Conservation (phyloP, 371 early-diverging fungal genomes). For the Mortierella sp. region DNA sequence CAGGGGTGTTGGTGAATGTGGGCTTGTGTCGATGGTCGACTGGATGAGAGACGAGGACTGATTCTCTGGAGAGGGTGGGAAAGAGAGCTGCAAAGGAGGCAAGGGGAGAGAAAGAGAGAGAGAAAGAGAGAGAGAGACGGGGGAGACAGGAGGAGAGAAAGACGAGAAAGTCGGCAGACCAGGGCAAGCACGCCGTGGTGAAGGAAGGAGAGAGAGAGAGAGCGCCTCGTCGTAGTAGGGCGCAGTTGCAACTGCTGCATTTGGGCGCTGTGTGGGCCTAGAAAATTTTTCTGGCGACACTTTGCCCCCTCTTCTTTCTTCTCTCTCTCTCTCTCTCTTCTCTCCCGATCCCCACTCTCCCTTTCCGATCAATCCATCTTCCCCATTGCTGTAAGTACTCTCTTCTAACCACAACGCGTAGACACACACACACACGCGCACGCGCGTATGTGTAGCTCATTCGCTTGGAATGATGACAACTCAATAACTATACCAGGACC, state of each 20-base stretch:
- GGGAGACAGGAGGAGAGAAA: background rate
- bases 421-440: too few species aligned
- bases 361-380: background rate
- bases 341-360: background rate
- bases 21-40: too few species aligned
- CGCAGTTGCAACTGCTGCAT: too few species aligned
- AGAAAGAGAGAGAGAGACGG: background rate
- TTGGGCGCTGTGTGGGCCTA: too few species aligned
- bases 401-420: background rate
- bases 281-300: background rate
- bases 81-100: too few species aligned
- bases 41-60: too few species aligned
- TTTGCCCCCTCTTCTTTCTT: background rate
- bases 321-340: background rate
- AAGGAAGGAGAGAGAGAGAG: too few species aligned
- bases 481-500: conserved; percentile 52
- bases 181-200: too few species aligned
- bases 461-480: conserved; percentile 38
- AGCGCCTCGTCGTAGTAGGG: too few species aligned
- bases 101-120: background rate
- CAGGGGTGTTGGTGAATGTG: too few species aligned
- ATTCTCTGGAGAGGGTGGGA: too few species aligned
- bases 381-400: background rate
- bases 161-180: background rate
- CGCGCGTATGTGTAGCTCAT: background rate